phyloP scores from a whole-genome alignment of 495 filamentous ascomycete genomes.

The Penicillium simplicissimum region DNA sequence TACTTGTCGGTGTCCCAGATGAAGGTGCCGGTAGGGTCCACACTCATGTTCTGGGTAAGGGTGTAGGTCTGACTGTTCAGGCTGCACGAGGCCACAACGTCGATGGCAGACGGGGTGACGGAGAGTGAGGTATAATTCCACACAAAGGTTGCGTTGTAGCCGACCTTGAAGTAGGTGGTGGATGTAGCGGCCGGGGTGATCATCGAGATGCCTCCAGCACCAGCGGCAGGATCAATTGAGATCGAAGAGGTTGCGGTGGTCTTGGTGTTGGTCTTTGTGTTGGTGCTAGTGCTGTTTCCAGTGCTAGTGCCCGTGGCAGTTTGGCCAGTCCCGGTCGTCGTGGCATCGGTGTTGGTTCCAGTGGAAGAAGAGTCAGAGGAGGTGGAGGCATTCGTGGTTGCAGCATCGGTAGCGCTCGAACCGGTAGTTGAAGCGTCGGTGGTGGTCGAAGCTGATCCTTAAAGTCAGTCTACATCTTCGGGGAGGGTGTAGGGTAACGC shows the following conservation, averaged over 20 bases:
- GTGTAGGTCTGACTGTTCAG: slow-evolving; percentile 65
- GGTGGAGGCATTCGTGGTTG: neutral
- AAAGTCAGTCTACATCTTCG: slow-evolving; percentile 7
- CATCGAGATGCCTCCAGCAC: slow-evolving; percentile 79
- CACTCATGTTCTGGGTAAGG: slow-evolving; percentile 62
- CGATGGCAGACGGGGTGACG: slow-evolving; percentile 72
- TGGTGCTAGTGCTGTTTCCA: slow-evolving; percentile 26
- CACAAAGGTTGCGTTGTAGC: slow-evolving; percentile 77
- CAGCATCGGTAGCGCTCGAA: slow-evolving; percentile 11
- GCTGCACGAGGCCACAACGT: slow-evolving; percentile 80
- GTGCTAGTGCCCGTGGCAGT: slow-evolving; percentile 26
- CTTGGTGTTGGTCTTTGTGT: slow-evolving; percentile 37
- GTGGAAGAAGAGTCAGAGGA: slow-evolving; percentile 9
- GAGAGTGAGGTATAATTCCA: slow-evolving; percentile 96
- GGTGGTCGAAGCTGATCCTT: slow-evolving; percentile 23
- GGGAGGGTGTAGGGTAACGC: neutral
- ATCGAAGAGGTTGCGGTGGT: slow-evolving; percentile 41
- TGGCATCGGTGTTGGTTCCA: slow-evolving; percentile 22
- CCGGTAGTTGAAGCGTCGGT: slow-evolving; percentile 23
- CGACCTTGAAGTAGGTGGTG: slow-evolving; percentile 83
- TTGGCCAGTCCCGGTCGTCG: slow-evolving; percentile 13
- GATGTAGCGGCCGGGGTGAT: slow-evolving; percentile 65
- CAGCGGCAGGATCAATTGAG: slow-evolving; percentile 58
- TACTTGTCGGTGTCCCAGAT: slow-evolving; percentile 82
- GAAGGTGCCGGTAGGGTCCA: slow-evolving; percentile 55